A percentile compares a stretch with the other conserved stretches of the same genome.
Evolutionary conservation across 2,329 filamentous ascomycete genomes (phyloP).

Genomic region (Nothophaeocryptopus gaeumannii): DNA sequence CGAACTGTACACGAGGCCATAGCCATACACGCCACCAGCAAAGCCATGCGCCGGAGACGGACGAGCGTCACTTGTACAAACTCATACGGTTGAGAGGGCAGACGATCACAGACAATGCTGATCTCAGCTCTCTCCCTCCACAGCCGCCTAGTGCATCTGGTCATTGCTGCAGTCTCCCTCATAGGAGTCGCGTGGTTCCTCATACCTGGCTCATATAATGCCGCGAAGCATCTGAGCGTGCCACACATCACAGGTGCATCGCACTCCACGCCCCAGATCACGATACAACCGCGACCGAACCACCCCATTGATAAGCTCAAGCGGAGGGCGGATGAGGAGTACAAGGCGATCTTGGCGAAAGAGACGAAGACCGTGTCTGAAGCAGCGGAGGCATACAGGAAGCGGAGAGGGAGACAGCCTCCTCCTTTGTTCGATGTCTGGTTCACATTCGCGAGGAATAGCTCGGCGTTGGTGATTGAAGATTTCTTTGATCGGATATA

Average conservation of each 20-base stretch:
- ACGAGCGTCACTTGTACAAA: too few species aligned
- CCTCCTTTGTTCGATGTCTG: slow-evolving; percentile 51
- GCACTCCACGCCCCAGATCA: slow-evolving; percentile 9
- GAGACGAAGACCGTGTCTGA: slow-evolving; percentile 38
- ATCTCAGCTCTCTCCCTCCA: slow-evolving; percentile 31
- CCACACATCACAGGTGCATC: slow-evolving; percentile 10
- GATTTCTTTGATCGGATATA: slow-evolving; percentile 54
- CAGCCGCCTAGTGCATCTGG: slow-evolving; percentile 33
- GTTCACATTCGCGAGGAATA: slow-evolving; percentile 44
- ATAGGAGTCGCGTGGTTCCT: slow-evolving; percentile 25
- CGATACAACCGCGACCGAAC: slow-evolving; percentile 21
- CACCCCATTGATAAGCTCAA: slow-evolving; percentile 43
- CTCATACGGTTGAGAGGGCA: background rate
- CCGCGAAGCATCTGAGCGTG: slow-evolving; percentile 18
- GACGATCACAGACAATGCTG: slow-evolving; percentile 16
- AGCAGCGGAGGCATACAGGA: slow-evolving; percentile 44
- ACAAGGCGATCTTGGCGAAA: slow-evolving; percentile 33
- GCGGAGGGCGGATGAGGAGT: slow-evolving; percentile 34
- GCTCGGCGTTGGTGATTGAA: slow-evolving; percentile 47
- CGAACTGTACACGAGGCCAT: too few species aligned
- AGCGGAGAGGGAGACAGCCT: slow-evolving; percentile 47
- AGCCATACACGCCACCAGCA: too few species aligned
- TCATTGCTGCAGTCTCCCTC: slow-evolving; percentile 25
- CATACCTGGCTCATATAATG: slow-evolving; percentile 19
- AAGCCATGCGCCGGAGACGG: too few species aligned